Evolutionary conservation across 495 filamentous ascomycete genomes (phyloP).

Genomic region (Cairneyella variabilis): DNA sequence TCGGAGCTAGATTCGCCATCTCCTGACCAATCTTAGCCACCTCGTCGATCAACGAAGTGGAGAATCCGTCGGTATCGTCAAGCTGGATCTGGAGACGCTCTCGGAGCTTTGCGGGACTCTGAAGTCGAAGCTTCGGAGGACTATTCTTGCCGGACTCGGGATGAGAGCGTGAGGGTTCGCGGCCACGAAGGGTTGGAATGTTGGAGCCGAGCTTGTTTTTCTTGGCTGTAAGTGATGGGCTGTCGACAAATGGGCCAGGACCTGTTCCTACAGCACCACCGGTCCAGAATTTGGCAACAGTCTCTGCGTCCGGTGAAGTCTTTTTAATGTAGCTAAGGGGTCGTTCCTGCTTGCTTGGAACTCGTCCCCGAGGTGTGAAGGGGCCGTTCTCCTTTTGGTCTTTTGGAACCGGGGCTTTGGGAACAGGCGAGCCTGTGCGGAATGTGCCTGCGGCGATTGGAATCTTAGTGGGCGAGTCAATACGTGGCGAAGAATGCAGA

Average conservation of each 20-base stretch:
- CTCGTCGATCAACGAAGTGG: constrained; percentile 67
- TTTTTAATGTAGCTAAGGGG: constrained; percentile 22
- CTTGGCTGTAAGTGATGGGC: constrained; percentile 1
- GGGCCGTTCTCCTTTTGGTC: constrained; percentile 25
- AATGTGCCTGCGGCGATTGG: constrained; percentile 19
- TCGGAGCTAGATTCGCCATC: constrained; percentile 57
- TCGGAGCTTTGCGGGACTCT: constrained; percentile 88
- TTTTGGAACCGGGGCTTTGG: too few relatives aligned
- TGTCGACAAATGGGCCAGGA: too few relatives aligned
- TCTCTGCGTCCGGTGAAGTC: constrained; percentile 17
- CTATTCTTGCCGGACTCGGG: constrained; percentile 31
- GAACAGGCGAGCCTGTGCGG: constrained; percentile 19
- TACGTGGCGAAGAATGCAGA: constrained; percentile 25
- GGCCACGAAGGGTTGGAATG: constrained; percentile 25
- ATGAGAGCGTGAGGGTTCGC: constrained; percentile 19
- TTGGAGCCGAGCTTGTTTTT: constrained; percentile 22
- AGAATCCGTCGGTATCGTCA: constrained; percentile 62
- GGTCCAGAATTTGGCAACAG: constrained; percentile 20
- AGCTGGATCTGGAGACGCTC: constrained; percentile 84
- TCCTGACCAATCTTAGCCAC: constrained; percentile 80
- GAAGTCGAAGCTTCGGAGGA: constrained; percentile 67
- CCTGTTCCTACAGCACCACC: too few relatives aligned
- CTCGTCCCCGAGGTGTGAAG: constrained; percentile 3
- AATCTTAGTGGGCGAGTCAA: constrained; percentile 28
- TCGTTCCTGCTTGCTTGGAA: constrained; percentile 22